Evolutionary conservation across 2,329 filamentous ascomycete species (phyloP).

Genomic region (Fragosphaeria purpurea): DNA sequence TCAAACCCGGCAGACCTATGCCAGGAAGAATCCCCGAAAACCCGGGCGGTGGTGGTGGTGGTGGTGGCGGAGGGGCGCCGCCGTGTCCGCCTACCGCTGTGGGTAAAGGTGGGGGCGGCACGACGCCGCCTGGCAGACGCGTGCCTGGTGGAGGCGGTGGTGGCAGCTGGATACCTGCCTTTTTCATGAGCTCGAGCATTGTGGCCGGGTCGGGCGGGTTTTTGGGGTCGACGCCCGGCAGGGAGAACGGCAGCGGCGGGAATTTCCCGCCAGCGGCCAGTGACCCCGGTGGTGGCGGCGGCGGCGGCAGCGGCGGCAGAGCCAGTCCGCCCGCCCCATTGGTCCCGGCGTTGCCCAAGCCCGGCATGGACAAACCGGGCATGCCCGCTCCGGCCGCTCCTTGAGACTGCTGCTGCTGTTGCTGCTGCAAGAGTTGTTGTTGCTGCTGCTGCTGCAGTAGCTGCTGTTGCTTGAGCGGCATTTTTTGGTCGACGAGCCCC

Average conservation of each 20-base stretch:
- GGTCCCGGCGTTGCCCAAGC: constrained; percentile 32
- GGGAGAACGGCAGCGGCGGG: constrained; percentile 34
- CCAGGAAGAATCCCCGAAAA: constrained; percentile 19
- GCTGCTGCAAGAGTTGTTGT: neutral
- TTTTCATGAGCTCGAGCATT: constrained; percentile 55
- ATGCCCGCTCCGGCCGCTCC: constrained; percentile 39
- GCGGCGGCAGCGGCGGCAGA: constrained; percentile 38
- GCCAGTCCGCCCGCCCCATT: neutral
- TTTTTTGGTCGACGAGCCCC: constrained; percentile 83
- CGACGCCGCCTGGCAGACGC: constrained; percentile 29
- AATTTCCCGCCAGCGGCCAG: constrained; percentile 20
- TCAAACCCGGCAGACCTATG: constrained; percentile 24
- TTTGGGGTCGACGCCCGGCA: constrained; percentile 47
- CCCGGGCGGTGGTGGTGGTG: constrained; percentile 19
- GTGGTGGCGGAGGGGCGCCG: constrained; percentile 26
- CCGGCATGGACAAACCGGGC: constrained; percentile 50
- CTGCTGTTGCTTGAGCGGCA: constrained; percentile 45
- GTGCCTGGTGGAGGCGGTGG: constrained; percentile 33
- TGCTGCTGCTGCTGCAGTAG: constrained; percentile 3
- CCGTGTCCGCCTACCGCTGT: neutral
- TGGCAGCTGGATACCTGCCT: constrained; percentile 52
- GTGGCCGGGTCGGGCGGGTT: constrained; percentile 52
- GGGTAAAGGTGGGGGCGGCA: constrained; percentile 29
- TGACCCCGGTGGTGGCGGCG: constrained; percentile 39
- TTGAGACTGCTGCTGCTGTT: neutral